phyloP scores from a whole-genome alignment of 495 filamentous ascomycete genomes.

The Bathelium albidoporum region DNA sequence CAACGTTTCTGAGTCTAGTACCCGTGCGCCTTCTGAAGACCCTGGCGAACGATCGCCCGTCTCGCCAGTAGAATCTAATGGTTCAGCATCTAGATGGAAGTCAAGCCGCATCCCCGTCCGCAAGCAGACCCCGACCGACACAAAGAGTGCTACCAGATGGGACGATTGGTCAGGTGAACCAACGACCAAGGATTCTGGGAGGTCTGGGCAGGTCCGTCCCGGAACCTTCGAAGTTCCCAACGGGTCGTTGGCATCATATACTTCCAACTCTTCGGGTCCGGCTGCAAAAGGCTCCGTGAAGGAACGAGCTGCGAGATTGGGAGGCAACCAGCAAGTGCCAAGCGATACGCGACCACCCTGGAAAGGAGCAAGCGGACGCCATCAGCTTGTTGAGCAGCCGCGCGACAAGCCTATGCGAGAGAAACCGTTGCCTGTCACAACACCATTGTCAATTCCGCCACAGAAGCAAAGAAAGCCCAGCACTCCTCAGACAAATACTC shows the following conservation, averaged over 20 bases:
- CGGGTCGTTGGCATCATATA: background rate
- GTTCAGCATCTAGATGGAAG: conserved; percentile 1
- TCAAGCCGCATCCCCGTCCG: background rate
- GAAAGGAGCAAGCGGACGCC: conserved; percentile 42
- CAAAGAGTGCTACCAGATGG: background rate
- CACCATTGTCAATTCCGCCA: background rate
- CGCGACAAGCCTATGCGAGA: conserved; percentile 2
- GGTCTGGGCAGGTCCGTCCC: background rate
- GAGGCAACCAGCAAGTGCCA: conserved; percentile 16
- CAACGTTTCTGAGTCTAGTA: background rate
- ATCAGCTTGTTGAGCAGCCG: conserved; percentile 33
- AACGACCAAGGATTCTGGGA: conserved; percentile 1
- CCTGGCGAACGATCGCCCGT: background rate
- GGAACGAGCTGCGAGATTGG: background rate
- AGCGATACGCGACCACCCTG: conserved; percentile 31
- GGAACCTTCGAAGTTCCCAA: background rate
- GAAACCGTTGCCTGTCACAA: background rate
- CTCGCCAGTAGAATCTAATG: background rate
- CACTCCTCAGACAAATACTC: background rate
- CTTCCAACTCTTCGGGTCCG: background rate
- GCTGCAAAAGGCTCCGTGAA: background rate
- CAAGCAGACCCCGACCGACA: background rate
- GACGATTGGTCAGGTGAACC: conserved; percentile 7
- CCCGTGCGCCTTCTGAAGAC: background rate
- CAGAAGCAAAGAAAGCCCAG: conserved; percentile 5